A percentile compares a stretch with the other conserved stretches of the same genome.
phyloP scores from a whole-genome alignment of 2,329 filamentous ascomycete species.

The Pseudogymnoascus sp. region DNA sequence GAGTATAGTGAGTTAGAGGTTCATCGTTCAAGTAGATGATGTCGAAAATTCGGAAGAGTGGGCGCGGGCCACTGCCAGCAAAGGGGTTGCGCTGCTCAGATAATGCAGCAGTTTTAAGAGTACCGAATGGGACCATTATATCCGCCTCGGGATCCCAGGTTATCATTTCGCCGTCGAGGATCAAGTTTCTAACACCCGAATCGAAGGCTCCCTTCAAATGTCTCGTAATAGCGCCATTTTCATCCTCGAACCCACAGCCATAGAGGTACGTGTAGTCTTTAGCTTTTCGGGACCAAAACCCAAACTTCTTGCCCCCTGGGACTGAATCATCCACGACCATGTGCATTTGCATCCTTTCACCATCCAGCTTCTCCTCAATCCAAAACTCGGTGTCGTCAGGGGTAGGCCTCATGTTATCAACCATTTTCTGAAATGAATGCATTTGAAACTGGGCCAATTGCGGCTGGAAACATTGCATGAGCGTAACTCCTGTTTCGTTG shows the following conservation, averaged over 20 bases:
- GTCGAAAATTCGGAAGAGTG: constrained; percentile 82
- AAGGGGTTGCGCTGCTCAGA: constrained; percentile 69
- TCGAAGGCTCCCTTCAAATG: constrained; percentile 73
- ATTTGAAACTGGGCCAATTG: constrained; percentile 91
- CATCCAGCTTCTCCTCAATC: constrained; percentile 97
- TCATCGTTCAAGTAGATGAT: constrained; percentile 81
- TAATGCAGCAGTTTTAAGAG: constrained; percentile 82
- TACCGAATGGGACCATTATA: constrained; percentile 82
- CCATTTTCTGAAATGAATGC: constrained; percentile 72
- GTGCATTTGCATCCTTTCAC: constrained; percentile 94
- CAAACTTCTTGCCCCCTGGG: constrained; percentile 65
- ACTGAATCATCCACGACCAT: constrained; percentile 65
- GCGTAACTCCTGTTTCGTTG: constrained; percentile 63
- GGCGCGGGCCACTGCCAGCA: constrained; percentile 54
- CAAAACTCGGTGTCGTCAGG: constrained; percentile 74
- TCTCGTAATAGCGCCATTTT: constrained; percentile 69
- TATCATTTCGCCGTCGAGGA: constrained; percentile 97
- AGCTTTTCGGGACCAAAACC: constrained; percentile 91
- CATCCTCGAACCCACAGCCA: constrained; percentile 66
- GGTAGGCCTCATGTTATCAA: constrained; percentile 56
- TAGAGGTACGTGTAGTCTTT: constrained; percentile 97
- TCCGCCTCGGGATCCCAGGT: constrained; percentile 88
- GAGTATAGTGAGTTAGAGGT: constrained; percentile 70
- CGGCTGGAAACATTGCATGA: constrained; percentile 96
- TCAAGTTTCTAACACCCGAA: constrained; percentile 71